Conservation (phyloP, 208 protist species). For the Crithidia thermophila region DNA sequence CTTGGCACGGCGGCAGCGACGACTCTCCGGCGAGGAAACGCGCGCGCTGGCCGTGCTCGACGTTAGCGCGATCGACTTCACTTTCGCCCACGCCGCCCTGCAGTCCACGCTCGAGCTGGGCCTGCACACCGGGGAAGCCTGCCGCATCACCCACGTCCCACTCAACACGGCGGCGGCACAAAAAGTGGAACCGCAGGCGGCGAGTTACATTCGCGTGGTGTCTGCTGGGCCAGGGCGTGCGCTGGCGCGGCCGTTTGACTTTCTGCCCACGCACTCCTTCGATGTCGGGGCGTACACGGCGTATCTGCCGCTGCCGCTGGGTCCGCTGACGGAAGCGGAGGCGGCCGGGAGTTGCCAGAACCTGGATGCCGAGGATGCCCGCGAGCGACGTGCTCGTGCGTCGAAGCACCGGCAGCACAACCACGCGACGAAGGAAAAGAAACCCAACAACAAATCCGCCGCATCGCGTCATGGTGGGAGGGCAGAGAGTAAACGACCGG, state of each 20-base stretch:
- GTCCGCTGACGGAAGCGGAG: not conserved
- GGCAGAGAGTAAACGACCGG: not conserved
- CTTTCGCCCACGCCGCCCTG: constrained; percentile 64
- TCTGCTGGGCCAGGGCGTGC: constrained; percentile 28
- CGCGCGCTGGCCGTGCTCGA: constrained; percentile 62
- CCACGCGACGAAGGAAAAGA: too few relatives aligned
- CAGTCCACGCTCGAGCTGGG: constrained; percentile 57
- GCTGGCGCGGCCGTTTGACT: constrained; percentile 41
- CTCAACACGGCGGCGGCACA: constrained; percentile 47
- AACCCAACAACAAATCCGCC: too few relatives aligned
- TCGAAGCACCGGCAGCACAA: constrained; percentile 8
- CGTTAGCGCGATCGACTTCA: constrained; percentile 68
- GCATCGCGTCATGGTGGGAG: too few relatives aligned
- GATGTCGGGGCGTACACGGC: constrained; percentile 66
- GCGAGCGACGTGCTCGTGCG: not conserved
- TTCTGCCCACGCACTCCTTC: constrained; percentile 48
- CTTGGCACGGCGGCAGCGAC: constrained; percentile 32
- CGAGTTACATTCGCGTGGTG: constrained; percentile 50
- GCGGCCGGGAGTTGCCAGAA: constrained; percentile 8
- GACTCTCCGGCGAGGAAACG: constrained; percentile 34
- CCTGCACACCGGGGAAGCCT: constrained; percentile 49
- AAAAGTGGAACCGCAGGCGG: constrained; percentile 35
- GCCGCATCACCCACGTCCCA: constrained; percentile 64
- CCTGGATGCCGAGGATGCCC: not conserved
- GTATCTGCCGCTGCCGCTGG: constrained; percentile 41